These are phyloP conservation scores for Polytrichum formosum DNA, from an alignment of 225 moss, liverwort and hornwort species.

Conservation along the genomic window DNA sequence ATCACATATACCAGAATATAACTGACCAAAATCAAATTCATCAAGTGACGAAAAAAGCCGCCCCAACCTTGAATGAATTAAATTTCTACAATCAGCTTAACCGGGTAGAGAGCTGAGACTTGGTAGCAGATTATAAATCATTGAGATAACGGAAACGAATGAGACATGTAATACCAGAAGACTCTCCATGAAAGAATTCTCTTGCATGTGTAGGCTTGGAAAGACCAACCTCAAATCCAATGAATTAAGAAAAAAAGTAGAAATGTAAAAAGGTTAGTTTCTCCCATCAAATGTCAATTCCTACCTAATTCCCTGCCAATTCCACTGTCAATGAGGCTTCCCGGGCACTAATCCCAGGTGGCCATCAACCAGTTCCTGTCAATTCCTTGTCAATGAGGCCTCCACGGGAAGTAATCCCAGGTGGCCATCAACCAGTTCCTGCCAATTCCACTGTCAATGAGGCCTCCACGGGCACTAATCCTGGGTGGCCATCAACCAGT, in stretches of 20 bases:
- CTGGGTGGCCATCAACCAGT: conserved; percentile 11
- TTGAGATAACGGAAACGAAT: neutral
- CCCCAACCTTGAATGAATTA: too few species aligned
- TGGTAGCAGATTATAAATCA: neutral
- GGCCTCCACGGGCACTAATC: neutral
- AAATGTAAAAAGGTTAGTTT: conserved; percentile 3
- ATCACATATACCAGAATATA: too few species aligned
- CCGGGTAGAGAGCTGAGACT: neutral
- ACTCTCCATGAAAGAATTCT: neutral
- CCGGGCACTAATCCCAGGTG: conserved; percentile 5
- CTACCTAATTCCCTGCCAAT: conserved; percentile 14
- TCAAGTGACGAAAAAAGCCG: too few species aligned
- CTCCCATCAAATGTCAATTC: conserved; percentile 15
- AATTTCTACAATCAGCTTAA: neutral
- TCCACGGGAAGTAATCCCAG: neutral
- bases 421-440: conserved; percentile 12
- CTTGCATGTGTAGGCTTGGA: neutral
- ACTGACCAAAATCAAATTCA: too few species aligned
- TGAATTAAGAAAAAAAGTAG: conserved; percentile 38
- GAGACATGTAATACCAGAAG: neutral
- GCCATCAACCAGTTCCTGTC: conserved; percentile 11
- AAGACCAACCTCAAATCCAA: conserved; percentile 30
- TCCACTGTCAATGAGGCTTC: too few species aligned
- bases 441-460: neutral
- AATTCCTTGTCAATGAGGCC: neutral